Percentiles rank a stretch among this genome's conserved stretches.
phyloP scores from a whole-genome alignment of 1,284 basidiomycete species.

The Apiotrichum gracile region DNA sequence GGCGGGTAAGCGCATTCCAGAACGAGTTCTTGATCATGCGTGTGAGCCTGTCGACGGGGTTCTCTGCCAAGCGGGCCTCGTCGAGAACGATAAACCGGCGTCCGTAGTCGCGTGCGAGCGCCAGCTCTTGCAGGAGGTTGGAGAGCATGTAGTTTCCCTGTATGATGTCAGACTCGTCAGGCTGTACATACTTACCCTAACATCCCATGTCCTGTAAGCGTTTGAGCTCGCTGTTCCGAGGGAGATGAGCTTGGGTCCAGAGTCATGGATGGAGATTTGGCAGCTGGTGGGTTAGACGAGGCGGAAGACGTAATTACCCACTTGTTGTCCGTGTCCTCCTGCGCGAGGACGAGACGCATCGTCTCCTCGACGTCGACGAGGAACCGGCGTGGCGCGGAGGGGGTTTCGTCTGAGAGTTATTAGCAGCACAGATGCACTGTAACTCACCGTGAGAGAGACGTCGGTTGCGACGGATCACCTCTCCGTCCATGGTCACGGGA shows the following conservation, averaged over 20 bases:
- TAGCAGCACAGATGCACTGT: background rate
- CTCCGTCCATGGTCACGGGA: conserved; percentile 64
- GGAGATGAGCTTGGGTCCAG: conserved; percentile 92
- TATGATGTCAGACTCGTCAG: conserved; percentile 6
- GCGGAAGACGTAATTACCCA: conserved; percentile 19
- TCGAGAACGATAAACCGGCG: conserved; percentile 96
- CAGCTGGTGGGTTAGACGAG: conserved; percentile 17
- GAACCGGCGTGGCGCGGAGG: conserved; percentile 62
- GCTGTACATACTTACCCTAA: conserved; percentile 62
- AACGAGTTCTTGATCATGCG: conserved; percentile 98
- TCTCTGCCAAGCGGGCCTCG: conserved; percentile 90
- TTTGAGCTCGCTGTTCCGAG: conserved; percentile 95
- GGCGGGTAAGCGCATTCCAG: conserved; percentile 93
- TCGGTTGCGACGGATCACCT: conserved; percentile 62
- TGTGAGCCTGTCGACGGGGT: conserved; percentile 91
- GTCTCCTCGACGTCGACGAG: conserved; percentile 99
- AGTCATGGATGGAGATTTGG: conserved; percentile 92
- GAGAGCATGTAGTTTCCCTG: conserved; percentile 96
- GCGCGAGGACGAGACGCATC: conserved; percentile 89
- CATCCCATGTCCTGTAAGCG: conserved; percentile 94
- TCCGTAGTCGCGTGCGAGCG: conserved; percentile 90
- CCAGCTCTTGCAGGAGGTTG: conserved; percentile 96
- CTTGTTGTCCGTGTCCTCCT: conserved; percentile 96
- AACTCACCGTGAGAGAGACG: conserved; percentile 67
- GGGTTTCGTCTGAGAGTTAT: conserved; percentile 47